Evolutionary conservation across 2,329 filamentous ascomycete genomes (phyloP), one percentile per base, ranked within the genome.

Genomic region (Akanthomyces dipterigenus): DNA sequence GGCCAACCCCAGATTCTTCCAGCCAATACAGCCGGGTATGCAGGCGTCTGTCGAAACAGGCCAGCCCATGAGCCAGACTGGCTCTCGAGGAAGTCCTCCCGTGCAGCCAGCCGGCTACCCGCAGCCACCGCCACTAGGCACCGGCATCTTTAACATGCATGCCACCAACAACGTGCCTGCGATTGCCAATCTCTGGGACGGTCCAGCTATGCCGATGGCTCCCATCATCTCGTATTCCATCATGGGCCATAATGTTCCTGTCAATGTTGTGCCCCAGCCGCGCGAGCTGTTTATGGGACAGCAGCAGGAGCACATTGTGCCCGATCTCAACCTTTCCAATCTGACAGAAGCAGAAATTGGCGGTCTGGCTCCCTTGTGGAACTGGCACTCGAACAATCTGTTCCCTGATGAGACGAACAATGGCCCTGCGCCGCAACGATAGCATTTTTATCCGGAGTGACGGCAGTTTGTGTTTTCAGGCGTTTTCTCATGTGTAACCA

Each of bases 361-460:
- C 12, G 66, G 66, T 16, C 63, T 68, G 2, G 67, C 67, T 9
- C 67, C 67, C 1, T 55, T 68, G 1, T 68, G 67, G 67, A 64
- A 28, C 31, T 68, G 67, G 67, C 67, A 68, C 48, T 67, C 66
- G 28, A 63, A 49, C 43, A 68, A 68, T 24, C 24, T 68, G 12
- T 61, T 61, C 24, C 53, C 31, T 6, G 59, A 49, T 50, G 22
- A 49, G 76, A 68, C 45, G 18, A 42, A 42, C 7, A 51, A 24
- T 36, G 56, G 56, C 36, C 45, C 45, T 8, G 18, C 31, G 28
- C 22, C 38, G 5, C 34, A 50, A 26, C 12, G 3, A 38, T 16
- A 38, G 36, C 36, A 38, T 34, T 34, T 34, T 9, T 34, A 34
- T 14, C 36, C 2, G 36, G 36, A 28, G 45, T 24, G 4, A 48